Base-by-base conservation (phyloP, 331 rosid species). In the Erythrophleum ivorense region DNA sequence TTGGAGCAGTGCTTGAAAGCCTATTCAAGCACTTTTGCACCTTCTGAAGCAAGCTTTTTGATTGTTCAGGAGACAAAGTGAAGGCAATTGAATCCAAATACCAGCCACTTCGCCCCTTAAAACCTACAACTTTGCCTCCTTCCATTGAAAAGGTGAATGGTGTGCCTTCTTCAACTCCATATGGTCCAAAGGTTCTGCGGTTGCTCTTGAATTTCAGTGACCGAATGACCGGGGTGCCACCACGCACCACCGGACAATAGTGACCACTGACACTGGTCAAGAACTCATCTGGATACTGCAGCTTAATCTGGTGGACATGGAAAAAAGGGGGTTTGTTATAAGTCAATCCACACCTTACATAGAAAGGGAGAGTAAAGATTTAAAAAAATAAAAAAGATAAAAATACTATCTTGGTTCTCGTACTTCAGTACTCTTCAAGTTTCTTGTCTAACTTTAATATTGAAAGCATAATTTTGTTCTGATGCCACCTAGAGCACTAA, bases 111-210 rank as follows among this genome's bases (percentile, higher is more conserved):
- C 84, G 31, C 3, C 97, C 97, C 62, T 82, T 86, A 29, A 92
- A 82, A 5, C 95, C 92, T 14, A 90, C 93, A 59, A 91, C 88
- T 29, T 68, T 59, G 21, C 91, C 88, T 75, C 93, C 92, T 21
- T 92, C 88, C 58, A 84, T 63, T 19, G 89, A 72, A 64, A 86
- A 88, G 13, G 84, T 84, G 77, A 91, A 92, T 2, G 91, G 93
- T 4, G 88, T 89, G 72, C 95, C 95, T 81, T 89, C 92, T 84
- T 89, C 89, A 21, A 84, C 60, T 34, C 97, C 95, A 8, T 73
- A 91, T 3, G 97, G 90, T 53, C 93, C 94, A 62, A 86, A 90
- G 3, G 77, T 92, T 85, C 85, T 86, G n/a, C 9, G 71, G 77
- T 86, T 92, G 87, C 91, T 91, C 87, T 71, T 87, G n/a, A 88